Evolutionary conservation across 169 alveolate genomes (phyloP), one percentile per base, ranked within the genome.

Genomic region (Plasmodium relictum): DNA sequence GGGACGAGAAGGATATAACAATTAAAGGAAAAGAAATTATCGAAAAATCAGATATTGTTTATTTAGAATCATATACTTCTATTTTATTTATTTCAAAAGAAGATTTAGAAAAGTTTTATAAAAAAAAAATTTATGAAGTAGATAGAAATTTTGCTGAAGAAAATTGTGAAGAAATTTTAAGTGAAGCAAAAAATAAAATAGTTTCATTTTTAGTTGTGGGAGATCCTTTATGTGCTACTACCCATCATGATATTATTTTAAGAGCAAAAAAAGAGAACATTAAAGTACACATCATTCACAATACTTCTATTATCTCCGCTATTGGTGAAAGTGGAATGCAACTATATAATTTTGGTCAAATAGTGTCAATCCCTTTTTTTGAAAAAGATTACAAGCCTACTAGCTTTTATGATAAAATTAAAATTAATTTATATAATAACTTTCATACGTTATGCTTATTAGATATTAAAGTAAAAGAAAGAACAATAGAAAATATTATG

Each of bases 391-490:
- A 99, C 99, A 95, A 94, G 62, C 99, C 99, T 16, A 97, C 96
- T 58, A 96, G 99, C 88, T 98, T 98, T 93, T 97, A 96, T 92
- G 99, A 98, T 42, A 98, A 98, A 94, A 96, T 98, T 10, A 93
- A 95, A 69, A 78, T 87, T 37, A 99, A 99, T 89, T 86, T 86
- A 88, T 96, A 96, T 65, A 94, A 95, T 72, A 96, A 97, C 80
- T 92, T 97, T 74, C 99, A 99, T 89, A 98, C 99, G 7, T 94
- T 99, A 44, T 97, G 99, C 61, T 96, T 99, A 0, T 61, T 94
- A 88, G 99, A 99, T 87, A 99, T 99, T 59, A 98, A 99, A 95
- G 99, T 98, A 6, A 98, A 98, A 94, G 99, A 98, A 93, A 98
- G 98, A 69, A 95, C 99, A 0, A 97, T 97, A 42, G 99, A 98